Evolutionary conservation across 306 rosid genomes (phyloP).

Genomic region (Quercus rubra): DNA sequence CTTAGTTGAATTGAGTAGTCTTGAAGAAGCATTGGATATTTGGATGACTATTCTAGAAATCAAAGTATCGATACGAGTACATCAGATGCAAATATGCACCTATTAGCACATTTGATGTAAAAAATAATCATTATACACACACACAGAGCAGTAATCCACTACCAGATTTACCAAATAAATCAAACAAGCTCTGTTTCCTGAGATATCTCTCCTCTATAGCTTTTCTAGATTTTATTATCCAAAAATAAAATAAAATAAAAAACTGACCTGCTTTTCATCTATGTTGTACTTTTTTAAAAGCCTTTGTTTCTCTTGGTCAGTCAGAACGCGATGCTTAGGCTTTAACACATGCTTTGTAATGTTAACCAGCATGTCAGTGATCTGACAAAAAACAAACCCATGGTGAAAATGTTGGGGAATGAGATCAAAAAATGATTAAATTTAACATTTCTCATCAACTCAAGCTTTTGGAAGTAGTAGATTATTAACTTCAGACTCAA

Average conservation of each 20-base stretch:
- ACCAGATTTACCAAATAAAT: neutral
- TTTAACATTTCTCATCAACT: neutral
- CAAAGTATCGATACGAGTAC: neutral
- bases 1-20: neutral
- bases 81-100: neutral
- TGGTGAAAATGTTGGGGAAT: slow-evolving; percentile 14
- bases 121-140: neutral
- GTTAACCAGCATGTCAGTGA: slow-evolving; percentile 91
- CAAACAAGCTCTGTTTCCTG: neutral
- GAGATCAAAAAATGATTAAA: slow-evolving; percentile 2
- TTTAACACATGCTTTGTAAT: slow-evolving; percentile 84
- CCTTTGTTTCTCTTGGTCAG: slow-evolving; percentile 55
- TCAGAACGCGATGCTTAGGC: slow-evolving; percentile 76
- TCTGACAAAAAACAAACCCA: slow-evolving; percentile 47
- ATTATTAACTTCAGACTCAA: neutral
- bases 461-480: neutral
- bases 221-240: neutral
- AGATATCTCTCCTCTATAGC: neutral
- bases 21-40: neutral
- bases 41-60: neutral
- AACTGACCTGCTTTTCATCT: slow-evolving; percentile 87
- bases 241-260: neutral
- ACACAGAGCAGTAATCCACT: neutral
- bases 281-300: slow-evolving; percentile 69
- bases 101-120: neutral